Conservation (phyloP, 179 eudicot genomes). For the Patellifolia procumbens region DNA sequence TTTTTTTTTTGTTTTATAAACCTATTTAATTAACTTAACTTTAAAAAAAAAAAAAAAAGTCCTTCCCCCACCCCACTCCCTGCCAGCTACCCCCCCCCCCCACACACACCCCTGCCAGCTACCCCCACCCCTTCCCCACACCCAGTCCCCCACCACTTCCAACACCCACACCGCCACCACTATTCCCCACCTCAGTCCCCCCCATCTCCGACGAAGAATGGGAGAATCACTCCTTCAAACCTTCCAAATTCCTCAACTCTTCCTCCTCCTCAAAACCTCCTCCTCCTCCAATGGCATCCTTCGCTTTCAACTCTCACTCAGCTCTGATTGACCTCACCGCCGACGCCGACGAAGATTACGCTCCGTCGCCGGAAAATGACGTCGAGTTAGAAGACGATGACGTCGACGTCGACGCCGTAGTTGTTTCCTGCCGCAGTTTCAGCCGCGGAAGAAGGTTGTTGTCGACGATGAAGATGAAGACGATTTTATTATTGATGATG, state of each 20-base stretch:
- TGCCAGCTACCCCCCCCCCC: no score
- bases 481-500: slow-evolving; percentile 28
- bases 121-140: no score
- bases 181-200: no score
- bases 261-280: slow-evolving; percentile 27
- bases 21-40: no score
- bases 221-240: slow-evolving; percentile 63
- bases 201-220: slow-evolving; percentile 87
- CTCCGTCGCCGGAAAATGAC: slow-evolving; percentile 3
- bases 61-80: no score
- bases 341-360: slow-evolving; percentile 19
- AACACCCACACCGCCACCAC: no score
- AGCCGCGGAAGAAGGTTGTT: slow-evolving; percentile 42
- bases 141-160: no score
- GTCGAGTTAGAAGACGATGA: slow-evolving; percentile 68
- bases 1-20: no score
- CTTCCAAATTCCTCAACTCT: slow-evolving; percentile 56
- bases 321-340: slow-evolving; percentile 42
- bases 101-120: no score
- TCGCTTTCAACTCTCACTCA: slow-evolving; percentile 36
- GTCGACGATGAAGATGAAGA: slow-evolving; percentile 60
- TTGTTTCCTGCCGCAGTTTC: slow-evolving; percentile 5
- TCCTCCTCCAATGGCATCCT: slow-evolving; percentile 55
- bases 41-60: no score
- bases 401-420: slow-evolving; percentile 22